These are phyloP conservation scores for Hymenoscyphus repandus DNA, from an alignment of 2,329 filamentous ascomycete genomes.

Conservation along the genomic window DNA sequence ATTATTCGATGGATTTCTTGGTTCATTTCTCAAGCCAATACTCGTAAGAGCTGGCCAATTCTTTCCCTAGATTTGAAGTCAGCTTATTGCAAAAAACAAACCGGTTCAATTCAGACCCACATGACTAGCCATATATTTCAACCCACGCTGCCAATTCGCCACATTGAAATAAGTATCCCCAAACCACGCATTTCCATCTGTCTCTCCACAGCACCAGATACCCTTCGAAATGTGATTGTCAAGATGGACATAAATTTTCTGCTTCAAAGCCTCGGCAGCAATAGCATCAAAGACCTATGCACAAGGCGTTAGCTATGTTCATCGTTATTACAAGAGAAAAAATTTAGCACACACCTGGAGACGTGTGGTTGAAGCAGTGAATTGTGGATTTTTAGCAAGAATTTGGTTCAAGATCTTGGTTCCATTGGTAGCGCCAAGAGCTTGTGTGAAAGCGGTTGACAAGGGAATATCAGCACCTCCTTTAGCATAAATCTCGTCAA, in stretches of 20 bases:
- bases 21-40: not conserved
- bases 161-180: constrained; percentile 51
- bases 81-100: no score
- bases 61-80: not conserved
- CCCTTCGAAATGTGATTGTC: constrained; percentile 57
- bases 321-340: not conserved
- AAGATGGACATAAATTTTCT: constrained; percentile 50
- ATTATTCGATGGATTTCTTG: not conserved
- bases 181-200: constrained; percentile 54
- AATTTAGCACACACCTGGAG: constrained; percentile 31
- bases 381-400: constrained; percentile 49
- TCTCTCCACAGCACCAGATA: constrained; percentile 49
- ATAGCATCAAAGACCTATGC: constrained; percentile 51
- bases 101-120: constrained; percentile 34
- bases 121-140: constrained; percentile 53
- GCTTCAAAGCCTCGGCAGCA: constrained; percentile 47
- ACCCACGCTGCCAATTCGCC: constrained; percentile 53
- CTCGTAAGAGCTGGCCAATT: not conserved
- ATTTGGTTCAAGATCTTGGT: constrained; percentile 45
- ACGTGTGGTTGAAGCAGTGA: constrained; percentile 47
- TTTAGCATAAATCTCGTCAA: constrained; percentile 49
- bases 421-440: constrained; percentile 48
- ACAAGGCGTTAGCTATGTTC: not conserved
- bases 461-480: constrained; percentile 39
- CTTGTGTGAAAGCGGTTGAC: constrained; percentile 38